A percentile compares a stretch with the other conserved stretches of the same genome.
These are phyloP conservation scores for Fimicolochytrium jonesii DNA, from an alignment of 192 early-diverging fungal species.

Conservation along the genomic window DNA sequence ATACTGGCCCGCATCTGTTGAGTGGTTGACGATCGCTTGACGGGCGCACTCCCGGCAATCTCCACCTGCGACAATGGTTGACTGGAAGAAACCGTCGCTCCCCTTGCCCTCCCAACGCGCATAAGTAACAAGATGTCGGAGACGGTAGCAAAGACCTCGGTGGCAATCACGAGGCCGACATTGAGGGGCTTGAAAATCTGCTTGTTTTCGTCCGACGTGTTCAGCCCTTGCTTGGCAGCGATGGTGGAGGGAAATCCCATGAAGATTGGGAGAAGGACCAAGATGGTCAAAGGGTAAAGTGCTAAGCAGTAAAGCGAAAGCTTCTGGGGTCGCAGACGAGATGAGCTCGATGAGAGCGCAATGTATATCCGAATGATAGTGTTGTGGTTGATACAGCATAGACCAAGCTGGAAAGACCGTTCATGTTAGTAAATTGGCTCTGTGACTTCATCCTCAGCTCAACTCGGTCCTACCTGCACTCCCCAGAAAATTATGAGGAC, in stretches of 20 bases:
- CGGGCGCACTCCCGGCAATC: not conserved
- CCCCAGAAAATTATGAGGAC: conserved; percentile 1
- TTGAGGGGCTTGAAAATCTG: not conserved
- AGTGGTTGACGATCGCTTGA: too few species aligned
- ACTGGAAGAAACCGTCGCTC: too few species aligned
- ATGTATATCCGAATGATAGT: not conserved
- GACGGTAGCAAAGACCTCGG: not conserved
- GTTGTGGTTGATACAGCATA: conserved; percentile 7
- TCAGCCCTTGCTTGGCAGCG: not conserved
- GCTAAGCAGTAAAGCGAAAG: not conserved
- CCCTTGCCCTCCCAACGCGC: not conserved
- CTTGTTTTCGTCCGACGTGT: not conserved
- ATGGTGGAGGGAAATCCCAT: not conserved
- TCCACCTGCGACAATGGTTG: too few species aligned
- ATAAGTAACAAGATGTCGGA: not conserved
- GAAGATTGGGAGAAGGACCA: not conserved
- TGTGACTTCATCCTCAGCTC: too few species aligned
- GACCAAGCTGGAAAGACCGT: not conserved
- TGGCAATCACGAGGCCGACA: conserved; percentile 1
- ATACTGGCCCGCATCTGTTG: not conserved
- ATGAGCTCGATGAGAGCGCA: not conserved
- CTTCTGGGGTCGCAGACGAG: too few species aligned
- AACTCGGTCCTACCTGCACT: not conserved
- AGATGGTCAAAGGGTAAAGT: not conserved
- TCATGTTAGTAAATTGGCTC: too few species aligned